A percentile compares a stretch with the other conserved stretches of the same genome.
phyloP scores from a whole-genome alignment of 495 filamentous ascomycete genomes.

The Aspergillus hancockii region DNA sequence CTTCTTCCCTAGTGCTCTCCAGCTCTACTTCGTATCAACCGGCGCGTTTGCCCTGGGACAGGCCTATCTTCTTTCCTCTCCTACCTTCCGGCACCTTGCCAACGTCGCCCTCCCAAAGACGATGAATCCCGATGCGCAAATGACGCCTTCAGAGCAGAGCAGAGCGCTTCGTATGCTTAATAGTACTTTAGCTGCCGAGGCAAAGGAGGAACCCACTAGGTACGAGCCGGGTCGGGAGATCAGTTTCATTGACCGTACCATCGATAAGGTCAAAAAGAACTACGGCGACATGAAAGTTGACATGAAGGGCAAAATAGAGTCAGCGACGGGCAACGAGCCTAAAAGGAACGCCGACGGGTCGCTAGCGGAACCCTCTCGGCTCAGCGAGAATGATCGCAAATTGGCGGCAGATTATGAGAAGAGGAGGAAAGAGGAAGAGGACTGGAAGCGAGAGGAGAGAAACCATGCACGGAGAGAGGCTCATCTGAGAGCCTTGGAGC shows the following conservation, averaged over 20 bases:
- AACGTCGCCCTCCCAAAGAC: slow-evolving; percentile 25
- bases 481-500: slow-evolving; percentile 20
- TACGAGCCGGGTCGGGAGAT: slow-evolving; percentile 4
- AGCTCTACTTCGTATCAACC: slow-evolving; percentile 68
- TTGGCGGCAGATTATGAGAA: slow-evolving; percentile 28
- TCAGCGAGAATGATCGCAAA: slow-evolving; percentile 32
- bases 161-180: slow-evolving; percentile 25
- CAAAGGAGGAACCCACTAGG: not conserved
- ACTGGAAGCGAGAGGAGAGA: slow-evolving; percentile 30
- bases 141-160: slow-evolving; percentile 8
- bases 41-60: slow-evolving; percentile 60
- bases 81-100: slow-evolving; percentile 27
- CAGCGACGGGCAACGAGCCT: slow-evolving; percentile 17
- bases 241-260: slow-evolving; percentile 28
- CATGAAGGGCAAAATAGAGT: slow-evolving; percentile 21
- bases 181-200: not conserved
- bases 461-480: slow-evolving; percentile 27
- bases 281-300: slow-evolving; percentile 18
- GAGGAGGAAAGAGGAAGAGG: slow-evolving; percentile 28
- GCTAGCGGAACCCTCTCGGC: slow-evolving; percentile 21
- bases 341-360: slow-evolving; percentile 28
- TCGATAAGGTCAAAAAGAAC: slow-evolving; percentile 23
- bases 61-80: slow-evolving; percentile 47
- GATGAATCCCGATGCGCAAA: not conserved
- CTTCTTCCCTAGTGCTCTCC: slow-evolving; percentile 66